These are phyloP conservation scores for Fusarium duplospermum DNA, from an alignment of 2,329 filamentous ascomycete species.

Conservation along the genomic window DNA sequence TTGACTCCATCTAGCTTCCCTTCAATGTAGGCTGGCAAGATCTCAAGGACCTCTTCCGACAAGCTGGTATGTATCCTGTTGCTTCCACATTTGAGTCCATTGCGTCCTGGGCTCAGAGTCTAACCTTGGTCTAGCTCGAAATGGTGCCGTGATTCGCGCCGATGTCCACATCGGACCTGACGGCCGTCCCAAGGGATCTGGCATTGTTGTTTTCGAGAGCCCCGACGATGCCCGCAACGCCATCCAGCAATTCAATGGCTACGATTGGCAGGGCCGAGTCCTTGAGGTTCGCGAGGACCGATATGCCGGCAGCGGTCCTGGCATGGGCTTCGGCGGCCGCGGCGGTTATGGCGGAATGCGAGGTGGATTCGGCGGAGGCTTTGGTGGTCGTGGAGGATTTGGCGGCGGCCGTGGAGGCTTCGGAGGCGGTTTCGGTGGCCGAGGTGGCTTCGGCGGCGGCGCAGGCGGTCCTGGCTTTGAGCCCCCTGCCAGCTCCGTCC, in stretches of 20 bases:
- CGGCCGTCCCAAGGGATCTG: slow-evolving; percentile 94
- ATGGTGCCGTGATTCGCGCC: slow-evolving; percentile 88
- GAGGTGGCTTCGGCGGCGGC: slow-evolving; percentile 60
- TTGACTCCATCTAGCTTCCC: slow-evolving; percentile 75
- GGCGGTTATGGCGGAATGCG: slow-evolving; percentile 71
- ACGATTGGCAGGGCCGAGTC: slow-evolving; percentile 95
- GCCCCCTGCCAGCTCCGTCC: slow-evolving; percentile 60
- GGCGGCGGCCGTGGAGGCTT: slow-evolving; percentile 57
- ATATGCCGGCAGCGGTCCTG: slow-evolving; percentile 76
- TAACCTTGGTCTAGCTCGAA: slow-evolving; percentile 55
- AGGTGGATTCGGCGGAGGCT: slow-evolving; percentile 69
- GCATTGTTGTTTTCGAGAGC: slow-evolving; percentile 96
- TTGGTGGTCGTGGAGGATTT: slow-evolving; percentile 65
- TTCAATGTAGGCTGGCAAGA: slow-evolving; percentile 99
- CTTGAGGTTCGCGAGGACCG: slow-evolving; percentile 97
- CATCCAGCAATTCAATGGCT: slow-evolving; percentile 97
- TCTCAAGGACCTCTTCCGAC: slow-evolving; percentile 97
- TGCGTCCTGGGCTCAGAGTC: slow-evolving; percentile 4
- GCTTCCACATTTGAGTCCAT: background rate
- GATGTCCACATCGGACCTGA: slow-evolving; percentile 94
- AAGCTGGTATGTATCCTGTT: slow-evolving; percentile 80
- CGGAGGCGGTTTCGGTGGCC: slow-evolving; percentile 54
- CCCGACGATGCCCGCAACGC: slow-evolving; percentile 95
- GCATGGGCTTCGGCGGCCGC: slow-evolving; percentile 65
- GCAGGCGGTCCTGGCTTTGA: slow-evolving; percentile 57